A percentile compares a stretch with the other conserved stretches of the same genome.
phyloP scores from a whole-genome alignment of 768 basidiomycete genomes.

The Boletellus sp. region DNA sequence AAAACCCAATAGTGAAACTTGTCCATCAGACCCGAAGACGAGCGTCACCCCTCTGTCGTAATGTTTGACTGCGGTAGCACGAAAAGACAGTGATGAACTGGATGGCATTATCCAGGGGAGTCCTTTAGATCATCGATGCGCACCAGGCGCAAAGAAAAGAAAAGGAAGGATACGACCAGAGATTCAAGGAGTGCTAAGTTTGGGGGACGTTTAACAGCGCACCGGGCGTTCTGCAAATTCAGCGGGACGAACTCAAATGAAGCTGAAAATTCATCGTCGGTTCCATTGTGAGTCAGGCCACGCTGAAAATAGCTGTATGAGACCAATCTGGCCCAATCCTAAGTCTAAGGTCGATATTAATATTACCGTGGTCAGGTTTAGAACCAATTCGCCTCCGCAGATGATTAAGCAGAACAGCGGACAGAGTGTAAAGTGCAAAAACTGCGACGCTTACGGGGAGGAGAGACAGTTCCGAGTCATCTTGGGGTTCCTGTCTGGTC shows the following conservation, averaged over 20 bases:
- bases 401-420: not conserved
- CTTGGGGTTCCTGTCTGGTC: no score
- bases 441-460: no score
- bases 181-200: slow-evolving; percentile 4
- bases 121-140: slow-evolving; percentile 23
- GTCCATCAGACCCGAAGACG: slow-evolving; percentile 26
- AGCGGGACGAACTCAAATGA: not conserved
- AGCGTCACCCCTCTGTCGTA: slow-evolving; percentile 22
- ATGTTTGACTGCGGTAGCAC: slow-evolving; percentile 10
- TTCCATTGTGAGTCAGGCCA: slow-evolving; percentile 13
- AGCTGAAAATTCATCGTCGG: not conserved
- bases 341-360: not conserved
- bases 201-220: slow-evolving; percentile 1
- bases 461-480: no score
- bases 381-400: not conserved
- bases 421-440: not conserved
- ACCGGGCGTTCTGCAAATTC: slow-evolving; percentile 1
- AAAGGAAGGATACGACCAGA: slow-evolving; percentile 15
- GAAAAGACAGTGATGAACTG: slow-evolving; percentile 8
- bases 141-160: slow-evolving; percentile 25
- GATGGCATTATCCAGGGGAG: slow-evolving; percentile 18
- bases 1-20: slow-evolving; percentile 25
- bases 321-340: slow-evolving; percentile 3
- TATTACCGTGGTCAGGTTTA: slow-evolving; percentile 1
- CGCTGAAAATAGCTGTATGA: not conserved